phyloP scores from a whole-genome alignment of 2,329 filamentous ascomycete species.

The Escovopsis weberi region DNA sequence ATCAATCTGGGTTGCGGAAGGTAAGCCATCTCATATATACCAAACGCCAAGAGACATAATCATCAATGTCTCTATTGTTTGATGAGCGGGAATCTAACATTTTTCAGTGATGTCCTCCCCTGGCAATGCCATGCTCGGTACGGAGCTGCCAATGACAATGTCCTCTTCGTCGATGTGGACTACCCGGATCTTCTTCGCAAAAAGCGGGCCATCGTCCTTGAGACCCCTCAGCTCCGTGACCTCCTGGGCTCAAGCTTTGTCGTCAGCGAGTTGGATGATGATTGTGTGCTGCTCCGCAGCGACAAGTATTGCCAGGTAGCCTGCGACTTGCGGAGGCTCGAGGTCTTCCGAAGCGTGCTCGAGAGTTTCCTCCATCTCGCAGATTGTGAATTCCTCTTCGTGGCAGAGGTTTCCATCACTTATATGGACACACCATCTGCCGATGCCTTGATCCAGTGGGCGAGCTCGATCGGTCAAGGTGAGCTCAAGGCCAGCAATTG shows the following conservation, averaged over 20 bases:
- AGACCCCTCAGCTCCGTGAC: constrained; percentile 40
- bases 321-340: constrained; percentile 61
- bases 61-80: neutral
- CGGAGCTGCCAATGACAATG: constrained; percentile 38
- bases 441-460: constrained; percentile 65
- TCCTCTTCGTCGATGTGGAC: constrained; percentile 71
- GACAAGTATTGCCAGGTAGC: constrained; percentile 64
- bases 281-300: constrained; percentile 45
- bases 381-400: constrained; percentile 55
- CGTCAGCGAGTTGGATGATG: constrained; percentile 24
- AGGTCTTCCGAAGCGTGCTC: constrained; percentile 44
- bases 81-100: neutral
- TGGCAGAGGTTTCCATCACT: constrained; percentile 81
- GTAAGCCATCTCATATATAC: constrained; percentile 35
- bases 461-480: constrained; percentile 56
- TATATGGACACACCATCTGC: constrained; percentile 69
- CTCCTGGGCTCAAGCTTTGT: constrained; percentile 18
- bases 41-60: neutral
- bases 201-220: constrained; percentile 55
- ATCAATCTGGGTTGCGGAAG: constrained; percentile 84
- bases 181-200: constrained; percentile 65
- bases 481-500: constrained; percentile 11
- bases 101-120: constrained; percentile 64
- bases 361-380: constrained; percentile 41
- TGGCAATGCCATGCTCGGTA: constrained; percentile 68